A percentile compares a stretch with the other conserved stretches of the same genome.
phyloP scores from a whole-genome alignment of 2,329 filamentous ascomycete genomes.

The Coniochaeta pulveracea region DNA sequence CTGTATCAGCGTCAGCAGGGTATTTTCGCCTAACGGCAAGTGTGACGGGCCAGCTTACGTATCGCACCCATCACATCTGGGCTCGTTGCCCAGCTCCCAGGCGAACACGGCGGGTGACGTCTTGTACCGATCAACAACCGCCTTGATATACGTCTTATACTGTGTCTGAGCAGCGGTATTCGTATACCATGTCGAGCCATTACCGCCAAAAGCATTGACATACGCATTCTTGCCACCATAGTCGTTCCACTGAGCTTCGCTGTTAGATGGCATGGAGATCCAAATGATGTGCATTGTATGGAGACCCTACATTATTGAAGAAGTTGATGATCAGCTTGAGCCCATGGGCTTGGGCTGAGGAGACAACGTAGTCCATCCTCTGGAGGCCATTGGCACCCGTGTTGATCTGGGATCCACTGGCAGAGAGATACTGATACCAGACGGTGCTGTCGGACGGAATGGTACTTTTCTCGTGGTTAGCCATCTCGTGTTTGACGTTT shows the following conservation, averaged over 20 bases:
- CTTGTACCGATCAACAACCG: constrained; percentile 36
- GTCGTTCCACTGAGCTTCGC: constrained; percentile 57
- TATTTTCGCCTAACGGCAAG: too few species aligned
- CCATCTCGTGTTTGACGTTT: too few species aligned
- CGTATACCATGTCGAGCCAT: constrained; percentile 41
- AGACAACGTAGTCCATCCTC: constrained; percentile 51
- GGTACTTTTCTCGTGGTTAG: too few species aligned
- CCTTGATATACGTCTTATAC: constrained; percentile 39
- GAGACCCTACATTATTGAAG: too few species aligned
- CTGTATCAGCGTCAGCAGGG: too few species aligned
- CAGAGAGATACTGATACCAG: constrained; percentile 41
- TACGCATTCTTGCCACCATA: constrained; percentile 52
- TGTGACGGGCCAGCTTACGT: constrained; percentile 13
- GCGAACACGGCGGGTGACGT: constrained; percentile 36
- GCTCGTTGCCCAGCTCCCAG: constrained; percentile 45
- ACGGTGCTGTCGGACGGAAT: constrained; percentile 21
- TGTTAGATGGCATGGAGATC: too few species aligned
- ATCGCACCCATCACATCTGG: constrained; percentile 45
- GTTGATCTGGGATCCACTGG: constrained; percentile 43
- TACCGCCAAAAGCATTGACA: constrained; percentile 37
- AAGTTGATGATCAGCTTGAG: constrained; percentile 33
- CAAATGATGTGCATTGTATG: too few species aligned
- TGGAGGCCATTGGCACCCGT: constrained; percentile 48
- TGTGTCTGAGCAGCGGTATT: constrained; percentile 38
- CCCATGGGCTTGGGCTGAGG: constrained; percentile 41